phyloP scores from a whole-genome alignment of 208 protist genomes.

The Leishmania lainsoni region DNA sequence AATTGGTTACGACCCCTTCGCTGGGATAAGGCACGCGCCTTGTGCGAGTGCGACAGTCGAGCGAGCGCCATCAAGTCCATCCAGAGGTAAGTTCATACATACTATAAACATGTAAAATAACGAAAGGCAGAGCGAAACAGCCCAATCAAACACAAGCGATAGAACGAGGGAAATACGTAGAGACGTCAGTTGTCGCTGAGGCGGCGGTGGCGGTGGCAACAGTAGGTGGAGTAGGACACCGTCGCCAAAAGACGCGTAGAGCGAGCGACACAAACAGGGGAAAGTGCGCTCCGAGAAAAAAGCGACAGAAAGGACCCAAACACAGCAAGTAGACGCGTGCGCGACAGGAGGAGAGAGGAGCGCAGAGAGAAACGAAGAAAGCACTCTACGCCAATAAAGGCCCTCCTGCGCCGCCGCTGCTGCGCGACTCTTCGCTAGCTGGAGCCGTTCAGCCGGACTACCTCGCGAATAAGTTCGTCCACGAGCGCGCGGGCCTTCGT shows the following conservation, averaged over 20 bases:
- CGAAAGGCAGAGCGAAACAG: conserved; percentile 4
- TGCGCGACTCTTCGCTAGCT: conserved; percentile 40
- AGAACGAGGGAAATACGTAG: background rate
- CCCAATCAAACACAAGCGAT: background rate
- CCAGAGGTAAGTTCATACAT: background rate
- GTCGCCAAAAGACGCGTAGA: background rate
- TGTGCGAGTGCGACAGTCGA: background rate
- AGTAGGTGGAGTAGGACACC: background rate
- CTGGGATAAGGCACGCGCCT: background rate
- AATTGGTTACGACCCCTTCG: background rate
- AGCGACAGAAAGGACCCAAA: background rate
- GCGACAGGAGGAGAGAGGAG: background rate
- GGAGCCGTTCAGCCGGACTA: conserved; percentile 64
- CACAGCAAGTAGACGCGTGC: background rate
- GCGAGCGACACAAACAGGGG: background rate
- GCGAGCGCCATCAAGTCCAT: background rate
- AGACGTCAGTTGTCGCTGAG: background rate
- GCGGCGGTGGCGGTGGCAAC: background rate
- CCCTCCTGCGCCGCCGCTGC: background rate
- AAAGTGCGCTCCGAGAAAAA: background rate
- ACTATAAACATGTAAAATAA: conserved; percentile 11
- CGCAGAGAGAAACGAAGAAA: background rate
- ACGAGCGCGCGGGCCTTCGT: conserved; percentile 72
- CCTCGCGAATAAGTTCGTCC: conserved; percentile 88
- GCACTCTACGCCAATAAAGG: background rate